Percentiles rank a stretch among this genome's conserved stretches.
phyloP scores from a whole-genome alignment of 768 basidiomycete species.

The Amanita subjunquillea region DNA sequence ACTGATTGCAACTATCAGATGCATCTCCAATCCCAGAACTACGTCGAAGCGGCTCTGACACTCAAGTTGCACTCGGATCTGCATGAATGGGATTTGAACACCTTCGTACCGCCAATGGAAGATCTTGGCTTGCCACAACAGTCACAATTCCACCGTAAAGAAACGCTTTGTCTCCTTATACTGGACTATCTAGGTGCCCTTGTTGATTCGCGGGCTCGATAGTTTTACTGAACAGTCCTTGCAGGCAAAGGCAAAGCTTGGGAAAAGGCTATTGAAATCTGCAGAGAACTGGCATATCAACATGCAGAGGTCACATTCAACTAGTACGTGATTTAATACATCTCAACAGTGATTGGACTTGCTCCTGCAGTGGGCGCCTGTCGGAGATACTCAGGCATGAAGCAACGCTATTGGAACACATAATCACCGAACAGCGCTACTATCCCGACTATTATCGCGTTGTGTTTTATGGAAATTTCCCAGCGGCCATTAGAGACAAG shows the following conservation, averaged over 20 bases:
- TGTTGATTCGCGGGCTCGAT: background rate
- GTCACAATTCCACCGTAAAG: conserved; percentile 89
- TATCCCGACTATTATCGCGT: conserved; percentile 93
- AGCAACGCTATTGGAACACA: conserved; percentile 80
- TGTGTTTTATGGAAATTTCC: conserved; percentile 89
- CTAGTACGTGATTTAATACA: conserved; percentile 44
- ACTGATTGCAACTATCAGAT: conserved; percentile 36
- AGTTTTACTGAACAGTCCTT: background rate
- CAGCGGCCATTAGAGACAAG: conserved; percentile 74
- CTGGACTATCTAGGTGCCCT: conserved; percentile 82
- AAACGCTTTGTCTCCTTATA: conserved; percentile 83
- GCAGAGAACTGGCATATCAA: conserved; percentile 83
- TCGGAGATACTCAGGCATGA: conserved; percentile 83
- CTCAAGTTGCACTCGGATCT: conserved; percentile 91
- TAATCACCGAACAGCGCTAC: conserved; percentile 72
- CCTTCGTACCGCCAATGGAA: conserved; percentile 80
- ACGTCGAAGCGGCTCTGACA: conserved; percentile 88
- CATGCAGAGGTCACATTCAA: conserved; percentile 88
- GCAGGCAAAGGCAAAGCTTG: conserved; percentile 95
- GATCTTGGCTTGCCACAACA: conserved; percentile 87
- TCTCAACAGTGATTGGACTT: conserved; percentile 4
- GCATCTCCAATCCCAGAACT: conserved; percentile 83
- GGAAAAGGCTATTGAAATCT: conserved; percentile 89
- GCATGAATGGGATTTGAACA: conserved; percentile 80
- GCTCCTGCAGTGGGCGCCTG: conserved; percentile 48